Base-by-base conservation (phyloP, 2,329 filamentous ascomycete genomes). In the Trichoderma sp. region DNA sequence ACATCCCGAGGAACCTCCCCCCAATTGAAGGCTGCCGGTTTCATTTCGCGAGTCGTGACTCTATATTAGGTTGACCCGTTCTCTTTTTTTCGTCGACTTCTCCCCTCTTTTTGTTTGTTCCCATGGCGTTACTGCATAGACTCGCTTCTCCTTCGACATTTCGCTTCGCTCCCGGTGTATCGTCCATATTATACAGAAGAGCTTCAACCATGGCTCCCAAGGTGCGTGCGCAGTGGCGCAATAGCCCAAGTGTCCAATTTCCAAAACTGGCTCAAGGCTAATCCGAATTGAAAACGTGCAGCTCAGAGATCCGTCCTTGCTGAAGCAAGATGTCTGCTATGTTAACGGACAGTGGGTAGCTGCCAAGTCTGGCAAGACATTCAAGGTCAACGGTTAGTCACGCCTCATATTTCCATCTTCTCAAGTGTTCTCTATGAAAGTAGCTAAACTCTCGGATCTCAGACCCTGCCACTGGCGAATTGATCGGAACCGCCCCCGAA, bases 311-410 rank as follows among this genome's bases (percentile, higher is more conserved):
- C 88, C 89, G 43, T 93, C 92, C 28, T 88, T 99, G 73, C 88
- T 98, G 78, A 98, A 97, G 85, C 89, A 91, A 76, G 88, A 95
- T 79, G 88, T 89, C 72, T 89, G 90, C 78, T 98, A 95, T 79
- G 91, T 98, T 78, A 95, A 99, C 80, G 96, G 96, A 78, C 88
- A 97, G 87, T 99, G 95, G 93, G 88, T 97, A 73, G 87, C 88
- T 76, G 93, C 95, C 76, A 89, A 90, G 78, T 97, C 94, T 1
- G 93, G 94, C 79, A 91, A 97, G 87, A 97, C 94, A 59, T 99
- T 98, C 81, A 91, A 96, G 80, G 93, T 98, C 73, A 86, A 88
- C 74, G 92, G 90, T 91, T 82, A 74, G 79, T 72, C 39, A 8
- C n/a, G 15, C 30, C 15, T 20, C 36, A 7, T 5, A 23, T n/a